Percentiles rank a stretch among this genome's conserved stretches.
These are phyloP conservation scores for Rutidosis leptorrhynchoides DNA, from an alignment of 129 eudicot species.

Conservation along the genomic window DNA sequence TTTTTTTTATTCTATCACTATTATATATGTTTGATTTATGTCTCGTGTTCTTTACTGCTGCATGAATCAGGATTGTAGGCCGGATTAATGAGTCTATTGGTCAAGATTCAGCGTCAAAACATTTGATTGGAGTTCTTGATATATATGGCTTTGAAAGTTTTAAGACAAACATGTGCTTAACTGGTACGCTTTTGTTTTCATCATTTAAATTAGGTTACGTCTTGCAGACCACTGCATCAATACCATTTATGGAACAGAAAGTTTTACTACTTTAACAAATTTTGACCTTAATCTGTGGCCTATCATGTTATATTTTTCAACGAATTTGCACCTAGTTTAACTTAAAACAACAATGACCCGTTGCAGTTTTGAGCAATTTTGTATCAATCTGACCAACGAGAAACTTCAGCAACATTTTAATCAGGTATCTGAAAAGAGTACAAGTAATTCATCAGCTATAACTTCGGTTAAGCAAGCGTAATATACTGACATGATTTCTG, in stretches of 20 bases:
- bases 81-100: slow-evolving; percentile 90
- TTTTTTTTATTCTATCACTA: neutral
- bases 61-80: slow-evolving; percentile 67
- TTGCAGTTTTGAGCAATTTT: slow-evolving; percentile 98
- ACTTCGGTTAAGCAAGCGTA: slow-evolving; percentile 25
- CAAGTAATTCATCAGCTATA: slow-evolving; percentile 7
- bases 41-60: slow-evolving; percentile 16
- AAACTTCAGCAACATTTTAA: slow-evolving; percentile 98
- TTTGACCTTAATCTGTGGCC: slow-evolving; percentile 18
- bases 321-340: slow-evolving; percentile 20
- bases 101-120: slow-evolving; percentile 83
- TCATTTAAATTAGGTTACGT: slow-evolving; percentile 35
- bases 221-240: too few relatives aligned
- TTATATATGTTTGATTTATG: slow-evolving; percentile 13
- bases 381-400: slow-evolving; percentile 95
- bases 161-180: slow-evolving; percentile 99
- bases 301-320: too few relatives aligned
- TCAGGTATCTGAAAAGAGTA: slow-evolving; percentile 57
- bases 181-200: slow-evolving; percentile 83
- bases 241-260: neutral
- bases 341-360: slow-evolving; percentile 13
- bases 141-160: slow-evolving; percentile 99
- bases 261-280: slow-evolving; percentile 2
- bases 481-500: slow-evolving; percentile 24
- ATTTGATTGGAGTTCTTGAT: slow-evolving; percentile 87